Base-by-base conservation (phyloP, 192 early-diverging fungal genomes). In the Pilaira anomala region DNA sequence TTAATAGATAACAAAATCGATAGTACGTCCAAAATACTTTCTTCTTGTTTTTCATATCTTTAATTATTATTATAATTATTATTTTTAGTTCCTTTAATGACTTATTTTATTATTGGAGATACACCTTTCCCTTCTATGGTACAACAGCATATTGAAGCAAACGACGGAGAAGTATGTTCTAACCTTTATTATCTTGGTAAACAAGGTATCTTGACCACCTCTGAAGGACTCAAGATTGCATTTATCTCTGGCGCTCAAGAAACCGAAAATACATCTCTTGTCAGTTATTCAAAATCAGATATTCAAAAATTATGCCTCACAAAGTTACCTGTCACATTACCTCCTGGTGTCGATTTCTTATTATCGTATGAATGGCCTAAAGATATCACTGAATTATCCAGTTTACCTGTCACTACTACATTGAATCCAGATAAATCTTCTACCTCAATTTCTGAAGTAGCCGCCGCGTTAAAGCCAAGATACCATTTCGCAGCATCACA, bases 401-500 rank as follows among this genome's bases (percentile, higher is more conserved):
- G 12, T 7, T 29, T 33, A 19, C 1, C 55, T 7, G 40, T 48
- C 45, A 28, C 44, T 14, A 8, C 12, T 8, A 13, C 13, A 18
- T 1, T 7, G 1, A 39, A 58, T 16, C 19, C 40, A 24, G 3
- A 36, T 13, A 58, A 58, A 3, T 30, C 13, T 0, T 33, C 52
- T 16, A 48, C 44, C 1, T 13, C 66, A 16, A 73, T 91, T 14
- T 76, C 88, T 9, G 63, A 63, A 7, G 45, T 84, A 1, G 81
- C 73, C 0, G 54, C 70, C 4, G 66, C 68, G 1, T 68, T 88
- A 26, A 85, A 88, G 71, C 95, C 95, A 4, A 81, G 93, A 19
- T 97, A 97, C 71, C 95, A 96, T 69, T 93, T 97, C 81, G 87
- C 89, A 25, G 66, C 83, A 1, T 77, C 80, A 1, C 85, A 83